These are phyloP conservation scores for Ceratocystis diversiconidia DNA, from an alignment of 2,329 filamentous ascomycete genomes.

Conservation along the genomic window DNA sequence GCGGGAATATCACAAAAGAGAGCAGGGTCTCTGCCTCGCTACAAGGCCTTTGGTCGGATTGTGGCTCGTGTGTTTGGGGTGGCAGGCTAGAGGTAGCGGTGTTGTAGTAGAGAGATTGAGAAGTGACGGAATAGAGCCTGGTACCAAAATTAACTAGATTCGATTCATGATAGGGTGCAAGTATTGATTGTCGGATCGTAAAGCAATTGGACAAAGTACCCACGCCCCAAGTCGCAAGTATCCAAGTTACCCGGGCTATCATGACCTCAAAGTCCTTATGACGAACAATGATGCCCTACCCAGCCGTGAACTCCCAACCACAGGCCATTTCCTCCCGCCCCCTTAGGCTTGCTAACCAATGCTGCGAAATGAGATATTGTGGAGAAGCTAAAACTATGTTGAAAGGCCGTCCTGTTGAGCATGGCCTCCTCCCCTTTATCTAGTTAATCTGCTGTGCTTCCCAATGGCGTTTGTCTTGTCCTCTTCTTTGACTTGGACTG, in stretches of 20 bases:
- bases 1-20: neutral
- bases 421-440: neutral
- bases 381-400: neutral
- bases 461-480: too few relatives aligned
- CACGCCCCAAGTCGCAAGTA: neutral
- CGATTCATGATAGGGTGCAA: neutral
- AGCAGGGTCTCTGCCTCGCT: neutral
- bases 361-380: constrained; percentile 1
- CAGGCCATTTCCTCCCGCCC: neutral
- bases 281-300: too few relatives aligned
- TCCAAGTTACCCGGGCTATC: too few relatives aligned
- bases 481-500: neutral
- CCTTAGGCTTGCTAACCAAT: neutral
- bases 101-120: neutral
- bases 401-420: too few relatives aligned
- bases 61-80: neutral
- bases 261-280: too few relatives aligned
- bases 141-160: neutral
- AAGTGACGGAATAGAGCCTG: neutral
- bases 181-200: neutral
- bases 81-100: neutral
- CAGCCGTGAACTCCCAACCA: neutral
- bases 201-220: neutral
- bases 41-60: neutral
- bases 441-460: neutral